Evolutionary conservation across 768 basidiomycete species (phyloP).

Genomic region (Hypholoma fasciculare): DNA sequence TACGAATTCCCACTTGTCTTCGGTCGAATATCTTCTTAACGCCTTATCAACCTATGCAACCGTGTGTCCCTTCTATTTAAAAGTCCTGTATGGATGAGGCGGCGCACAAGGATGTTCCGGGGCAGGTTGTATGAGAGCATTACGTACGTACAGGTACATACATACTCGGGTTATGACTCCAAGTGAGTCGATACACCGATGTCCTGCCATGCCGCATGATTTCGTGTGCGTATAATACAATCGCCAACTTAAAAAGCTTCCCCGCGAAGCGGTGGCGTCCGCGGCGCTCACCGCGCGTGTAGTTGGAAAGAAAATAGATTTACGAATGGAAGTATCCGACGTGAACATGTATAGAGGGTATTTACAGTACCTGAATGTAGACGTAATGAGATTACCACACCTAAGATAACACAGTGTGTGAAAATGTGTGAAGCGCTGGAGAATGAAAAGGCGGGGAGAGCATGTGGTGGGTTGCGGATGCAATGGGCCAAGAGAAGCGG

Average conservation of each 20-base stretch:
- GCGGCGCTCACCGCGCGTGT: neutral
- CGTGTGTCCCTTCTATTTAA: too few relatives aligned
- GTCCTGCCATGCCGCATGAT: too few relatives aligned
- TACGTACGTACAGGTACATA: too few relatives aligned
- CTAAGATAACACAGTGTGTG: constrained; percentile 1
- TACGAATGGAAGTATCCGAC: constrained; percentile 14
- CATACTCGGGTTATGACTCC: too few relatives aligned
- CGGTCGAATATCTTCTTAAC: too few relatives aligned
- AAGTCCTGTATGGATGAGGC: too few relatives aligned
- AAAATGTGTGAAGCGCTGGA: neutral
- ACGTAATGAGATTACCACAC: constrained; percentile 2
- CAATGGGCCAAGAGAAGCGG: neutral
- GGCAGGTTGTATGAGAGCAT: too few relatives aligned
- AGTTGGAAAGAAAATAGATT: constrained; percentile 2
- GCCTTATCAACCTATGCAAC: too few relatives aligned
- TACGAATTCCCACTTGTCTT: too few relatives aligned
- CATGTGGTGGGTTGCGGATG: constrained; percentile 2
- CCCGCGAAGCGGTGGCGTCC: neutral
- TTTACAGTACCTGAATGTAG: constrained; percentile 19
- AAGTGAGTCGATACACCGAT: too few relatives aligned
- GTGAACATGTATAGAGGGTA: constrained; percentile 22
- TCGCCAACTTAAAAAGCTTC: neutral
- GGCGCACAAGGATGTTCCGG: too few relatives aligned
- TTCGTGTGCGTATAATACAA: too few relatives aligned
- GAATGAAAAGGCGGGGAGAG: constrained; percentile 2